Evolutionary conservation across 768 basidiomycete genomes (phyloP), one percentile per base, ranked within the genome.

Genomic region (Leccinum ochraceum): DNA sequence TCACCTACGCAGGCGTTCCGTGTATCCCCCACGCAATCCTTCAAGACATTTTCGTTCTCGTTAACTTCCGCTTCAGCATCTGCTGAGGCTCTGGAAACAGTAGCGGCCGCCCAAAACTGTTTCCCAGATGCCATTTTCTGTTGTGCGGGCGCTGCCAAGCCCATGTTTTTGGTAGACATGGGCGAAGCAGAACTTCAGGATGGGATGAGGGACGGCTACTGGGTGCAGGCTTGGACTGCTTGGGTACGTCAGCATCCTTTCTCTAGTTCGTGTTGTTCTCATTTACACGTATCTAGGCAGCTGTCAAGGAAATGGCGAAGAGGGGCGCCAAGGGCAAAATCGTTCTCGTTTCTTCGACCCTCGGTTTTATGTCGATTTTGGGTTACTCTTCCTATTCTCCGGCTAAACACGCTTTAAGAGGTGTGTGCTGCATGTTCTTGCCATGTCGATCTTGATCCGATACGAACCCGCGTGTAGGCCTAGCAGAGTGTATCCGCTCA

Each of bases 311-410:
- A 67, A 89, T 90, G 80, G 83, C 83, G 20, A 77, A 79, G 54
- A 74, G 81, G n/a, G 77, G 79, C 36, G 73, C 76, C 22, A 81
- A 83, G 60, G 84, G 89, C 22, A 92, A 89, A 69, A 86, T 94
- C 42, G 79, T 91, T 17, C 84, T 96, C 44, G 83, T 92, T 26
- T 86, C 86, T 1, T 93, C 90, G 0, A 84, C 86, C 6, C 74
- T 94, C 11, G 90, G 86, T 1, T 86, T 86, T 66, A 87, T 93
- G 78, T 81, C 84, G 2, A 83, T 94, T 57, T 75, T 90, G 3
- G 94, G 95, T 0, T 96, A 87, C 66, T 79, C 88, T 2, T 83
- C 86, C 1, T 96, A 96, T 73, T 78, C 90, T 0, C 92, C 94
- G 0, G 88, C 86, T 10, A 96, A 96, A 70, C 89, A 90, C 66